phyloP scores from a whole-genome alignment of 75 land plant genomes.

The Azolla pinnata region DNA sequence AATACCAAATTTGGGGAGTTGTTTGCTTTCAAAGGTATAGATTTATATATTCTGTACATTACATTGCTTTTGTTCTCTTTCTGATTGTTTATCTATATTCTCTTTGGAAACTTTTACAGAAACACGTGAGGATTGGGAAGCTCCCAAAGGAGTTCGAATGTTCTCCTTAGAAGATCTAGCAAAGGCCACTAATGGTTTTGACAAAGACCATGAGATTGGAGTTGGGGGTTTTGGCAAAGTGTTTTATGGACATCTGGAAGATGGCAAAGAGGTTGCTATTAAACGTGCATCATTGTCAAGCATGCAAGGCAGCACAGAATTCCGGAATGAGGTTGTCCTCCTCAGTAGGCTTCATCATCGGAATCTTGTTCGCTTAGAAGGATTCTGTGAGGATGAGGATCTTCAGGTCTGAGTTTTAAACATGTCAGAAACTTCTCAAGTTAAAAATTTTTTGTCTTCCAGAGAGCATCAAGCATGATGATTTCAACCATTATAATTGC shows the following conservation, averaged over 20 bases:
- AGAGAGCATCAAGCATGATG: too few relatives aligned
- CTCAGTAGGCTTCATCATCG: constrained; percentile 46
- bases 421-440: too few relatives aligned
- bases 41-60: neutral
- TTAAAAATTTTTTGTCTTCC: too few relatives aligned
- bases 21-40: neutral
- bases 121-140: constrained; percentile 13
- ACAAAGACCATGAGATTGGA: constrained; percentile 45
- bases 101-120: too few relatives aligned
- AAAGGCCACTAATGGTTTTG: constrained; percentile 57
- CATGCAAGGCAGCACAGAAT: constrained; percentile 34
- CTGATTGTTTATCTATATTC: too few relatives aligned
- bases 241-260: constrained; percentile 37
- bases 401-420: constrained; percentile 25
- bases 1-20: neutral
- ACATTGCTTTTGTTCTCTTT: neutral
- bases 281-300: constrained; percentile 35
- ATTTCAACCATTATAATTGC: too few relatives aligned
- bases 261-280: constrained; percentile 52
- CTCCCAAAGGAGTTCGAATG: constrained; percentile 39
- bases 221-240: constrained; percentile 90
- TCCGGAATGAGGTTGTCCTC: constrained; percentile 32
- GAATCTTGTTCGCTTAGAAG: constrained; percentile 47
- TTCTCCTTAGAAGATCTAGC: constrained; percentile 60
- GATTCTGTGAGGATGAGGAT: constrained; percentile 35